A percentile compares a stretch with the other conserved stretches of the same genome.
Evolutionary conservation across 2,329 filamentous ascomycete genomes (phyloP).

Genomic region (Hymenotorrendiella dingleyae): DNA sequence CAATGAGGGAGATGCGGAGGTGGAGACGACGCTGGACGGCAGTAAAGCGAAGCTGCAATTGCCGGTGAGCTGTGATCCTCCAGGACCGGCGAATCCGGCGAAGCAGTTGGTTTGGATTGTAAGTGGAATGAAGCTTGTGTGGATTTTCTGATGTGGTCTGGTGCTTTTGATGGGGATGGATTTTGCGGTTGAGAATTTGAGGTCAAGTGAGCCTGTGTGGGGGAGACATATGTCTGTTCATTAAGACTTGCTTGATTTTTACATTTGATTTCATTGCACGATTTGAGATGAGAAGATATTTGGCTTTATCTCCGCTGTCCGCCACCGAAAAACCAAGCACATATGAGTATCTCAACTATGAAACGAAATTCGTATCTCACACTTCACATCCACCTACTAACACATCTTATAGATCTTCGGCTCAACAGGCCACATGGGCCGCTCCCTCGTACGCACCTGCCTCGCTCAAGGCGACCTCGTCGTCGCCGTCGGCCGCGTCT

Average conservation of each 20-base stretch:
- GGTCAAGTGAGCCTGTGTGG: no score
- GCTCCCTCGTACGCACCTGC: constrained; percentile 78
- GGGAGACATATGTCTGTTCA: not conserved
- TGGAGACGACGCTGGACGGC: constrained; percentile 6
- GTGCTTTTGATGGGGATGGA: no score
- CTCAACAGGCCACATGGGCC: constrained; percentile 94
- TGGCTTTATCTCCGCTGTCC: no score
- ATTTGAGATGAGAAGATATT: no score
- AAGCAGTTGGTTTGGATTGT: constrained; percentile 87
- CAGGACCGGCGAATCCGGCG: constrained; percentile 60
- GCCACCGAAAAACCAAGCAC: no score
- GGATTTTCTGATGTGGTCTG: no score
- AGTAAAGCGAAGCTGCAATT: constrained; percentile 50
- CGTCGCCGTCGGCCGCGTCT: constrained; percentile 75
- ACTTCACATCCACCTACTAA: no score
- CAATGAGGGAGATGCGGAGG: no score
- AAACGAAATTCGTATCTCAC: not conserved
- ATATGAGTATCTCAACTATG: not conserved
- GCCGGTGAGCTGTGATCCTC: constrained; percentile 81
- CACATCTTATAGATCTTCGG: constrained; percentile 66
- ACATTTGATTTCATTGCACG: no score
- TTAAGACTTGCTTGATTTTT: not conserved
- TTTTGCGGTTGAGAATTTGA: no score
- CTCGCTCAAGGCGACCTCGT: constrained; percentile 78
- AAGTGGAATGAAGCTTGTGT: no score